Evolutionary conservation across 768 basidiomycete genomes (phyloP).

Genomic region (Tremella yokohamensis): DNA sequence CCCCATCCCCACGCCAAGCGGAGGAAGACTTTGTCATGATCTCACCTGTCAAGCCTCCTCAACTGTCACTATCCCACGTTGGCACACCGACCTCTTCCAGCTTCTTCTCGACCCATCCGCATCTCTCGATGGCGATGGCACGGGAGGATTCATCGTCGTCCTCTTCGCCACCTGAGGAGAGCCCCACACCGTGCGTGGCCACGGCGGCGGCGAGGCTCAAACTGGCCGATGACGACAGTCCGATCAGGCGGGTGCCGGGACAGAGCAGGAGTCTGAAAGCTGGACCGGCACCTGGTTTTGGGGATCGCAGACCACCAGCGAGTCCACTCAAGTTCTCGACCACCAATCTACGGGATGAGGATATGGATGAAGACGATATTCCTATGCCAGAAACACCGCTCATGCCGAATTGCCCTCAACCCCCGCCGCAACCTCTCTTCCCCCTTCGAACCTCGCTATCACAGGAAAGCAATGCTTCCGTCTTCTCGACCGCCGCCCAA

Average conservation of each 20-base stretch:
- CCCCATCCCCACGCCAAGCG: slow-evolving; percentile 21
- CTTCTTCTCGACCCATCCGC: background rate
- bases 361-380: slow-evolving; percentile 19
- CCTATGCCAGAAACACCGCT: slow-evolving; percentile 31
- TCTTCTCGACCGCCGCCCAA: slow-evolving; percentile 5
- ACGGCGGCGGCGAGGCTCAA: slow-evolving; percentile 35
- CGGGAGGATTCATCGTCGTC: slow-evolving; percentile 9
- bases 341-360: slow-evolving; percentile 1
- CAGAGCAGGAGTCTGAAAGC: slow-evolving; percentile 30
- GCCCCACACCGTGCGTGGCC: slow-evolving; percentile 41
- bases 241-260: slow-evolving; percentile 37
- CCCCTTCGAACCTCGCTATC: slow-evolving; percentile 35
- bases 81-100: background rate
- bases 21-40: slow-evolving; percentile 49
- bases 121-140: slow-evolving; percentile 1
- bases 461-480: slow-evolving; percentile 22
- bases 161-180: slow-evolving; percentile 37
- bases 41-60: slow-evolving; percentile 25
- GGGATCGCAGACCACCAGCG: slow-evolving; percentile 14
- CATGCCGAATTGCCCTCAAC: slow-evolving; percentile 17
- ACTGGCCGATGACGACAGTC: slow-evolving; percentile 42
- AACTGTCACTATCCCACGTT: slow-evolving; percentile 1
- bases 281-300: slow-evolving; percentile 13
- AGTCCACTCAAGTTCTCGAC: slow-evolving; percentile 37
- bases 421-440: slow-evolving; percentile 41